These are phyloP conservation scores for Phytopythium montanum DNA, from an alignment of 352 stramenopile species.

Conservation along the genomic window DNA sequence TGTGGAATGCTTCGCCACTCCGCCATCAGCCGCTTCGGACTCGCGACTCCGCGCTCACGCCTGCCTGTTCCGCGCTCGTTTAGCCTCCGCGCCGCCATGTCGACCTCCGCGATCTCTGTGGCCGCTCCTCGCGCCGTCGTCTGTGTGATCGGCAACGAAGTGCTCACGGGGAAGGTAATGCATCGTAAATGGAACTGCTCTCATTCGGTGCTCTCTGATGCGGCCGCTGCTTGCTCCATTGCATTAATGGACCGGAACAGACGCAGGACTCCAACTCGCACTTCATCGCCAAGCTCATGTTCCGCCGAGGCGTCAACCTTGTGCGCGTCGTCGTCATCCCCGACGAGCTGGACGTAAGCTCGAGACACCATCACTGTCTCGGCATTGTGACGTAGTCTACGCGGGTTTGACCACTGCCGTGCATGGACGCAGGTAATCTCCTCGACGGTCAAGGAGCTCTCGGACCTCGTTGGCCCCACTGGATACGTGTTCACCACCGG, in stretches of 20 bases:
- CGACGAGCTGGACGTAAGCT: slow-evolving; percentile 67
- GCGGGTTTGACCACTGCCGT: background rate
- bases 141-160: slow-evolving; percentile 66
- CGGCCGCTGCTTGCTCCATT: too few species aligned
- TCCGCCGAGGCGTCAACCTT: slow-evolving; percentile 72
- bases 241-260: slow-evolving; percentile 15
- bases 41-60: background rate
- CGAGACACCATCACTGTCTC: too few species aligned
- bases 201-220: too few species aligned
- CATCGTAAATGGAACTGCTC: too few species aligned
- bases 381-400: background rate
- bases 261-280: slow-evolving; percentile 86
- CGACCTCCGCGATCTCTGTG: background rate
- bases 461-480: slow-evolving; percentile 59
- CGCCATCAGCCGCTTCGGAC: background rate
- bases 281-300: slow-evolving; percentile 81
- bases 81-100: background rate
- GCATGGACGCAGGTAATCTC: slow-evolving; percentile 45
- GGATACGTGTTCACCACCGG: slow-evolving; percentile 86
- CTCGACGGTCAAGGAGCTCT: slow-evolving; percentile 69
- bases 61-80: background rate
- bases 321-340: slow-evolving; percentile 75
- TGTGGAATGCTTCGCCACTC: slow-evolving; percentile 3
- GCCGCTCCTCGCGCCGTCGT: slow-evolving; percentile 38
- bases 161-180: slow-evolving; percentile 56